These are phyloP conservation scores for Gossypium arboreum DNA, from an alignment of 345 rosid genomes.

Conservation along the genomic window DNA sequence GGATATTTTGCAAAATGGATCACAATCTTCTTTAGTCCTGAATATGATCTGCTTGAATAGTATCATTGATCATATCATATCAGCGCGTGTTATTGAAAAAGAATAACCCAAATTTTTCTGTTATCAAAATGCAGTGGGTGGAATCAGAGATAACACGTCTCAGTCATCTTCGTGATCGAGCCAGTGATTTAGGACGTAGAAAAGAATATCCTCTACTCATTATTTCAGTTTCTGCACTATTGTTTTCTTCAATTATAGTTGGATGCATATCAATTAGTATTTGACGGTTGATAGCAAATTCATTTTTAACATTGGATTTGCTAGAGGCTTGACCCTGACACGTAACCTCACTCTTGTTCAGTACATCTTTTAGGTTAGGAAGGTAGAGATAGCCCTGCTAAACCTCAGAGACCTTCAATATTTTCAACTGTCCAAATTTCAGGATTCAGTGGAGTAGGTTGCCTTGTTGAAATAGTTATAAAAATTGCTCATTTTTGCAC, in stretches of 20 bases:
- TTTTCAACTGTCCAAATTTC: background rate
- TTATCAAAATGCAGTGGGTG: conserved; percentile 59
- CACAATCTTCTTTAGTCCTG: background rate
- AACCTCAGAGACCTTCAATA: background rate
- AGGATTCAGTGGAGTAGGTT: background rate
- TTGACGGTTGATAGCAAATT: background rate
- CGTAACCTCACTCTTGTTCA: background rate
- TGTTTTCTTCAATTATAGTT: background rate
- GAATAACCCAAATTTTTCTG: conserved; percentile 4
- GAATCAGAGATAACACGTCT: conserved; percentile 81
- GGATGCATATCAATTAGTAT: background rate
- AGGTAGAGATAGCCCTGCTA: background rate
- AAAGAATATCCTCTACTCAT: conserved; percentile 89
- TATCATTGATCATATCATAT: background rate
- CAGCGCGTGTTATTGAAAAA: background rate
- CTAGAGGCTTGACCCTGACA: background rate
- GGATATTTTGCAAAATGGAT: background rate
- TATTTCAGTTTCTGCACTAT: conserved; percentile 3
- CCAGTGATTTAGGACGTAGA: conserved; percentile 88
- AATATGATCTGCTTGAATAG: background rate
- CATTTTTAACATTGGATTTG: background rate
- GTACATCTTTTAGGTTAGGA: background rate
- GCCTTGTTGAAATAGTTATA: background rate
- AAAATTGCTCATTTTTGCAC: background rate
- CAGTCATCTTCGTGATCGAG: conserved; percentile 98